Evolutionary conservation across 1,284 basidiomycete species (phyloP), one percentile per base, ranked within the genome.

Genomic region (Neolentinus lepideus): DNA sequence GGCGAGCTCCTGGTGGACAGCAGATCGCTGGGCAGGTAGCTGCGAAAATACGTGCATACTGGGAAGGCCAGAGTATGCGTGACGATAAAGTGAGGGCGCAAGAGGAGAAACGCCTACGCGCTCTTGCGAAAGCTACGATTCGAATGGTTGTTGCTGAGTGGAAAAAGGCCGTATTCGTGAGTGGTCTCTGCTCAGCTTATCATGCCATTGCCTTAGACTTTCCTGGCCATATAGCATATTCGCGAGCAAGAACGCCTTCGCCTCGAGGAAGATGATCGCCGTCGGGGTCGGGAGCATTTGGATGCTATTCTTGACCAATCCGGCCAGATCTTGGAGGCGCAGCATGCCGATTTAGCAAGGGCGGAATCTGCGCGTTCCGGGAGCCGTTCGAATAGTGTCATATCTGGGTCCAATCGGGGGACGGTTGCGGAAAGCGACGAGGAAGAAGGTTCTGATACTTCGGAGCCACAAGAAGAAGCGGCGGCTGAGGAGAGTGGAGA

Each of bases 261-360:
- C 56, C 72, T 78, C 53, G 80, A 82, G 60, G 80, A 74, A 16
- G 87, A 91, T 65, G 81, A 86, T 61, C 81, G 84, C 60, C 76
- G 83, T 21, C 71, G 80, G 11, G 88, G 88, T 0, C 89, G 90
- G 59, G 85, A 89, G 62, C 94, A 97, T 71, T 78, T 98, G 25
- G 90, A 94, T 67, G 91, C 88, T 2, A 93, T 98, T 61, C 75
- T 98, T 36, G 84, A 94, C 68, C 88, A 96, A 64, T 96, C 93
- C 45, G 91, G 91, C 0, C 85, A 89, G 54, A 84, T 97, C 62
- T 75, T 98, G 57, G 87, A 91, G 65, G 88, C 90, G 6, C 94
- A 95, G 64, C 84, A 90, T 45, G 76, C 81, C 1, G 88, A 89
- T 62, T 71, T 94, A 47, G 73, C 75, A 0, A 75, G 76, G 56